phyloP scores from a whole-genome alignment of 192 early-diverging fungal species.

The Mortierella hygrophila region DNA sequence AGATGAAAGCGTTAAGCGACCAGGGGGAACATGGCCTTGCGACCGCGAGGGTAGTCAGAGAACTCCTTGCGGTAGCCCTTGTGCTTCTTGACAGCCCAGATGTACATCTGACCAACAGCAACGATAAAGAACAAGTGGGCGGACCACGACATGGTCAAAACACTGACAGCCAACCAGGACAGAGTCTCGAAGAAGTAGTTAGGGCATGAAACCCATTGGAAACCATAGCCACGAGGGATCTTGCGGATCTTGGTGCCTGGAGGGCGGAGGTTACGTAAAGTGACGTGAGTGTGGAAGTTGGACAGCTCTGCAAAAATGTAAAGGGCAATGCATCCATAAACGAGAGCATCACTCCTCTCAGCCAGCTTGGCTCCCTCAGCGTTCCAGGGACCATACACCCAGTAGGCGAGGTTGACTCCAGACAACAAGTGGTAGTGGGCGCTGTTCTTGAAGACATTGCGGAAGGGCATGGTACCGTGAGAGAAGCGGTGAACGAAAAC shows the following conservation, averaged over 20 bases:
- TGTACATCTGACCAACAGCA: conserved; percentile 88
- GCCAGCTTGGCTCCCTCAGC: conserved; percentile 62
- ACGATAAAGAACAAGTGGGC: conserved; percentile 77
- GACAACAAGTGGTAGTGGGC: conserved; percentile 92
- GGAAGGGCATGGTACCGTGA: conserved; percentile 95
- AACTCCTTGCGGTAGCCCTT: conserved; percentile 92
- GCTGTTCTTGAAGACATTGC: conserved; percentile 96
- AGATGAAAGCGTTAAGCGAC: conserved; percentile 56
- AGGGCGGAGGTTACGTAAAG: conserved; percentile 92
- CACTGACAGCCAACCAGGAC: conserved; percentile 82
- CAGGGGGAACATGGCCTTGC: conserved; percentile 85
- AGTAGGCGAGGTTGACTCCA: conserved; percentile 88
- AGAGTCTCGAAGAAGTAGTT: conserved; percentile 95
- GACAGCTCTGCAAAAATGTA: conserved; percentile 83
- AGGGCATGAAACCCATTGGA: conserved; percentile 89
- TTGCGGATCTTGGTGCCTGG: conserved; percentile 86
- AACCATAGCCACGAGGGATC: conserved; percentile 94
- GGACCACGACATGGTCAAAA: conserved; percentile 75
- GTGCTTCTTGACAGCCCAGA: conserved; percentile 98
- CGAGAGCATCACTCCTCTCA: conserved; percentile 54
- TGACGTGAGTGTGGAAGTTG: conserved; percentile 88
- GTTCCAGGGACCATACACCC: conserved; percentile 87
- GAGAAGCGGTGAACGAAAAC: conserved; percentile 94
- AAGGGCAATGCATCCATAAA: conserved; percentile 37
- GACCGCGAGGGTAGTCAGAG: conserved; percentile 87